These are phyloP conservation scores for Mucor lusitanicus DNA, from an alignment of 371 early-diverging fungal species.

Conservation along the genomic window DNA sequence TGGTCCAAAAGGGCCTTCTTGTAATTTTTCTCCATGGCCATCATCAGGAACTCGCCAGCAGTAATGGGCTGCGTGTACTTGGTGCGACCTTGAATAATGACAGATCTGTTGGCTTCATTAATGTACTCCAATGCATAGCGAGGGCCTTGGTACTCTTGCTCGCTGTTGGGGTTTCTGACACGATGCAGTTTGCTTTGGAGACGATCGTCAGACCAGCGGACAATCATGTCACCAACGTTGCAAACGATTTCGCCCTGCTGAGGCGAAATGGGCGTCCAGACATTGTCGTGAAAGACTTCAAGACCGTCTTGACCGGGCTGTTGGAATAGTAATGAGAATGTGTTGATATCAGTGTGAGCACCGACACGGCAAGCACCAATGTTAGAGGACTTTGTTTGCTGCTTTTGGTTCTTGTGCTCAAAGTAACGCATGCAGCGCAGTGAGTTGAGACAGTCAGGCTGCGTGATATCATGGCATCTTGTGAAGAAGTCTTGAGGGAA, in stretches of 20 bases:
- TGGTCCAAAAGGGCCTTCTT: background rate
- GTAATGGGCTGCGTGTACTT: conserved; percentile 27
- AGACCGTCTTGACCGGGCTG: conserved; percentile 22
- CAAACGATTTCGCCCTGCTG: conserved; percentile 24
- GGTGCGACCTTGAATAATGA: conserved; percentile 27
- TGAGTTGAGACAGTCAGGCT: conserved; percentile 27
- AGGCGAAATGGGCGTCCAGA: conserved; percentile 17
- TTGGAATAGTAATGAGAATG: conserved; percentile 24
- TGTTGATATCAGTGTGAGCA: conserved; percentile 22
- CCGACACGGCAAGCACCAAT: conserved; percentile 13
- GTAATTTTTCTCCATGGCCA: conserved; percentile 23
- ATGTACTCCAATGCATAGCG: conserved; percentile 21
- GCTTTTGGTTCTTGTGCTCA: conserved; percentile 16
- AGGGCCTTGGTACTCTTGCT: conserved; percentile 14
- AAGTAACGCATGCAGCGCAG: conserved; percentile 20
- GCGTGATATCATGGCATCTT: conserved; percentile 22
- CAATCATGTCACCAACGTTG: conserved; percentile 33
- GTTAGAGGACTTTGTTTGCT: conserved; percentile 6
- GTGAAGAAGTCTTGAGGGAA: conserved; percentile 26
- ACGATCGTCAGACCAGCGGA: conserved; percentile 30
- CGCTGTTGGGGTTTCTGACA: conserved; percentile 9
- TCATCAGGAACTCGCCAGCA: conserved; percentile 26
- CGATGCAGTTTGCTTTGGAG: conserved; percentile 21
- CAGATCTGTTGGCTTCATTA: conserved; percentile 25
- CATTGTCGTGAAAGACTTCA: conserved; percentile 18